A percentile compares a stretch with the other conserved stretches of the same genome.
These are phyloP conservation scores for Xylaria sp. DNA, from an alignment of 2,329 filamentous ascomycete genomes.

Conservation along the genomic window DNA sequence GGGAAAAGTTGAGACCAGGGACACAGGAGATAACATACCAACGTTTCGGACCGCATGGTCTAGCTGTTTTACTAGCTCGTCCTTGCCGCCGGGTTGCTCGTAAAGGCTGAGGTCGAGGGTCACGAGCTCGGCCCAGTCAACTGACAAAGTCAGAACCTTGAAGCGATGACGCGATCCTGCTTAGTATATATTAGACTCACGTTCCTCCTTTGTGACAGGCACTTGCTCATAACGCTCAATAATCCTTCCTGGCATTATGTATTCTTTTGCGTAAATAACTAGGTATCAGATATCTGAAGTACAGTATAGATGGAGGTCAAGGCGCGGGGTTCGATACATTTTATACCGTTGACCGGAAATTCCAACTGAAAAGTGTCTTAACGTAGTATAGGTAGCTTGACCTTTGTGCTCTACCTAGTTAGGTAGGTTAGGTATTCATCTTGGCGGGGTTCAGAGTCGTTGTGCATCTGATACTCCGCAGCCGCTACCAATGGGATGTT, in stretches of 20 bases:
- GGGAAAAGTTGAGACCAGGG: neutral
- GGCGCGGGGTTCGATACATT: neutral
- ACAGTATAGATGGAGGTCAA: neutral
- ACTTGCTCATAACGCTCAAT: slow-evolving; percentile 35
- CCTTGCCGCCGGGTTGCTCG: slow-evolving; percentile 38
- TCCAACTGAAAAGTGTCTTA: no score
- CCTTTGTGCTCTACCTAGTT: slow-evolving; percentile 2
- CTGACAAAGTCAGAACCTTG: slow-evolving; percentile 11
- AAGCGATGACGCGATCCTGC: no score
- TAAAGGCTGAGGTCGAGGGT: slow-evolving; percentile 38
- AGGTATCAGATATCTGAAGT: slow-evolving; percentile 7
- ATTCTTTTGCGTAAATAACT: neutral
- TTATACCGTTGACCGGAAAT: no score
- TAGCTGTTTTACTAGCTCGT: slow-evolving; percentile 38
- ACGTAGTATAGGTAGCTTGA: no score
- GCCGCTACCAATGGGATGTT: slow-evolving; percentile 17
- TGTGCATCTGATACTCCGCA: slow-evolving; percentile 14
- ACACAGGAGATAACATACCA: slow-evolving; percentile 12
- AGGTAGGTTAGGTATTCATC: neutral
- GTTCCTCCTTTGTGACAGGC: slow-evolving; percentile 34
- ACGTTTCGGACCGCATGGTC: slow-evolving; percentile 36
- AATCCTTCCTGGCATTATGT: slow-evolving; percentile 32
- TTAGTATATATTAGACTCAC: slow-evolving; percentile 19
- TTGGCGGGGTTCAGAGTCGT: slow-evolving; percentile 20
- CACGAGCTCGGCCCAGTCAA: slow-evolving; percentile 36